These are phyloP conservation scores for Tylopilus felleus DNA, from an alignment of 768 basidiomycete species.

Conservation along the genomic window DNA sequence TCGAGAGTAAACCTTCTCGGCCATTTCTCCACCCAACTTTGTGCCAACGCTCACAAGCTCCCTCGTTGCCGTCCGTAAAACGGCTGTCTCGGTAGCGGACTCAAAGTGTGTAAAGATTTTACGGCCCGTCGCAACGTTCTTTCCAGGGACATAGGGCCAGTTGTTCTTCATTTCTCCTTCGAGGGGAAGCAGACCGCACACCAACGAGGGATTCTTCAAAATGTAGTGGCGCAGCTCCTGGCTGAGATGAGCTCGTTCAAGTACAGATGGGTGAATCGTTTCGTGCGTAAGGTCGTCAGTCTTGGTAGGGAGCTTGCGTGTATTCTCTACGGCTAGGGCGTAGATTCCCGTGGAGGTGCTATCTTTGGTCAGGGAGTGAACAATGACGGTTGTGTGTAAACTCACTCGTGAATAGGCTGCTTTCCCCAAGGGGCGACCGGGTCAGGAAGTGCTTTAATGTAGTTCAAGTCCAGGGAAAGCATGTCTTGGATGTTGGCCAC, in stretches of 20 bases:
- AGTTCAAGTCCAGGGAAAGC: constrained; percentile 53
- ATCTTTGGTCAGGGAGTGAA: background rate
- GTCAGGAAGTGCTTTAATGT: constrained; percentile 46
- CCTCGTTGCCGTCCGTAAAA: constrained; percentile 16
- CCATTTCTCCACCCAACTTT: constrained; percentile 17
- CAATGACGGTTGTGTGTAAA: background rate
- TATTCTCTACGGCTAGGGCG: constrained; percentile 39
- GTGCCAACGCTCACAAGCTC: constrained; percentile 12
- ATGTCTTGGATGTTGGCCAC: constrained; percentile 53
- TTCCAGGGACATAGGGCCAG: constrained; percentile 44
- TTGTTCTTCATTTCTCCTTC: constrained; percentile 47
- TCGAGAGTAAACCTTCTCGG: constrained; percentile 19
- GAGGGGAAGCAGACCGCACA: constrained; percentile 45
- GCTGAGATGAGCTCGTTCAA: constrained; percentile 39
- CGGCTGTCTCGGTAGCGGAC: constrained; percentile 3
- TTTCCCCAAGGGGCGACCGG: constrained; percentile 60
- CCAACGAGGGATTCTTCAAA: constrained; percentile 40
- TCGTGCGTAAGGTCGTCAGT: constrained; percentile 51
- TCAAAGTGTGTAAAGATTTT: constrained; percentile 4
- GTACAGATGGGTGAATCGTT: constrained; percentile 57
- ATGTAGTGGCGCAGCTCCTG: constrained; percentile 37
- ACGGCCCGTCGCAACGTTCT: constrained; percentile 9
- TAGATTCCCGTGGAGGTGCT: constrained; percentile 59
- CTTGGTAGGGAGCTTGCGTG: constrained; percentile 46
- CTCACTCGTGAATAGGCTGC: constrained; percentile 63